These are phyloP conservation scores for Colletotrichum sp. DNA, from an alignment of 2,329 filamentous ascomycete species.

Conservation along the genomic window DNA sequence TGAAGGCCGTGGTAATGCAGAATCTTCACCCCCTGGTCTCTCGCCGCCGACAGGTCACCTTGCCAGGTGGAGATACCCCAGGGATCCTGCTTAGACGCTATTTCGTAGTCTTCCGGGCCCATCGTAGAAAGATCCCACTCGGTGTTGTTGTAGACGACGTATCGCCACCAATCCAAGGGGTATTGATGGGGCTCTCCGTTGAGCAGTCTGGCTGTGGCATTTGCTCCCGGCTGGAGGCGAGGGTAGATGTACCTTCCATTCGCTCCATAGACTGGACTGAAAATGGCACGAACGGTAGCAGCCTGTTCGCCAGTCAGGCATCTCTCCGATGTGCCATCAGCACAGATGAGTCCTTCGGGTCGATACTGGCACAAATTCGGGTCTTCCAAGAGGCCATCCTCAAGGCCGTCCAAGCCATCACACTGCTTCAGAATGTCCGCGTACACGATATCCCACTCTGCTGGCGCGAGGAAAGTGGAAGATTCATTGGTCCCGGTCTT, in stretches of 20 bases:
- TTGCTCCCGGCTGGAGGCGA: constrained; percentile 51
- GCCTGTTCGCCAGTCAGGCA: constrained; percentile 39
- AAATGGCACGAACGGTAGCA: constrained; percentile 31
- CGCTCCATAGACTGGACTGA: constrained; percentile 31
- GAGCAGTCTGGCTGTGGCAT: constrained; percentile 25
- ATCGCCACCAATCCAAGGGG: constrained; percentile 28
- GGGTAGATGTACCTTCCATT: constrained; percentile 36
- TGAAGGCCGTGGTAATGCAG: constrained; percentile 51
- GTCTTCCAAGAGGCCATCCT: constrained; percentile 48
- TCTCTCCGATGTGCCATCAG: constrained; percentile 34
- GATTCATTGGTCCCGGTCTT: constrained; percentile 48
- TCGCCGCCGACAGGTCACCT: constrained; percentile 43
- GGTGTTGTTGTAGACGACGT: constrained; percentile 29
- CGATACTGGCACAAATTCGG: constrained; percentile 24
- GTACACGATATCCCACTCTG: background rate
- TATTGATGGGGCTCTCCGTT: background rate
- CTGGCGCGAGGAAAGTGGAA: constrained; percentile 35
- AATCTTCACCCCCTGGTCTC: constrained; percentile 47
- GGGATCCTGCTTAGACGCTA: constrained; percentile 31
- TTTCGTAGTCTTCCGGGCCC: constrained; percentile 19
- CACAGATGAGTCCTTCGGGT: constrained; percentile 40
- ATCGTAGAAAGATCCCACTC: background rate
- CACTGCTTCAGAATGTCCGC: constrained; percentile 49
- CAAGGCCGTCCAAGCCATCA: constrained; percentile 51
- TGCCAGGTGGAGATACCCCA: constrained; percentile 42